phyloP scores from a whole-genome alignment of 768 basidiomycete species.

The Trametes villosa region DNA sequence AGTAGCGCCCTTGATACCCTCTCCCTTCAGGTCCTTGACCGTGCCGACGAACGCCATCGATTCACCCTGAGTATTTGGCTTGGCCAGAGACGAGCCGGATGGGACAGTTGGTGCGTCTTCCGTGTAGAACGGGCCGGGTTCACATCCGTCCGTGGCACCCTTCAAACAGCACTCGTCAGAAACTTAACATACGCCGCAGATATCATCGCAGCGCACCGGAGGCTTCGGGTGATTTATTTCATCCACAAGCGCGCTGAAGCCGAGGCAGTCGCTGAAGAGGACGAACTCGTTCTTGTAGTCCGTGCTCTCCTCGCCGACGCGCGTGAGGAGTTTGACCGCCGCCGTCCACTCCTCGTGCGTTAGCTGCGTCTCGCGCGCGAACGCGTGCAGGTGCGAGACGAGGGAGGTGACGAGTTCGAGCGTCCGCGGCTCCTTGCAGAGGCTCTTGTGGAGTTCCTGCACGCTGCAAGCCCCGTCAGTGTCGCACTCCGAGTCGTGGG shows the following conservation, averaged over 20 bases:
- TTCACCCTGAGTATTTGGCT: constrained; percentile 36
- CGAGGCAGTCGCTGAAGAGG: constrained; percentile 44
- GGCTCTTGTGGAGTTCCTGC: constrained; percentile 34
- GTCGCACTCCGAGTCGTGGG: not conserved
- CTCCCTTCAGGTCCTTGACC: constrained; percentile 40
- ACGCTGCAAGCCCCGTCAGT: constrained; percentile 23
- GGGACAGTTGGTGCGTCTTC: constrained; percentile 36
- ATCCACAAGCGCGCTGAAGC: constrained; percentile 43
- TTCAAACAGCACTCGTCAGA: constrained; percentile 1
- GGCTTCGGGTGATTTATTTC: constrained; percentile 41
- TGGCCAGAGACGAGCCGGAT: constrained; percentile 33
- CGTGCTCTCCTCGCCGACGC: constrained; percentile 44
- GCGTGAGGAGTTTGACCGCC: constrained; percentile 43
- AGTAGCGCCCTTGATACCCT: constrained; percentile 36
- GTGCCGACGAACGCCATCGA: constrained; percentile 41
- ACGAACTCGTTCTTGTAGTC: constrained; percentile 45
- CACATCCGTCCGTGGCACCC: constrained; percentile 39
- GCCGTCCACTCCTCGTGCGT: constrained; percentile 45
- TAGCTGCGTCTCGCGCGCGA: constrained; percentile 41
- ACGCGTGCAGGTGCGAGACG: constrained; percentile 41
- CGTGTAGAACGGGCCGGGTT: constrained; percentile 42
- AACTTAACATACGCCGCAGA: not conserved
- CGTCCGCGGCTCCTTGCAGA: constrained; percentile 35
- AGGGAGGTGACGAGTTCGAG: constrained; percentile 38
- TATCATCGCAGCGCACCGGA: constrained; percentile 20